A percentile compares a stretch with the other conserved stretches of the same genome.
These are phyloP conservation scores for Candida insectorum DNA, from an alignment of 805 yeast species.

Conservation along the genomic window DNA sequence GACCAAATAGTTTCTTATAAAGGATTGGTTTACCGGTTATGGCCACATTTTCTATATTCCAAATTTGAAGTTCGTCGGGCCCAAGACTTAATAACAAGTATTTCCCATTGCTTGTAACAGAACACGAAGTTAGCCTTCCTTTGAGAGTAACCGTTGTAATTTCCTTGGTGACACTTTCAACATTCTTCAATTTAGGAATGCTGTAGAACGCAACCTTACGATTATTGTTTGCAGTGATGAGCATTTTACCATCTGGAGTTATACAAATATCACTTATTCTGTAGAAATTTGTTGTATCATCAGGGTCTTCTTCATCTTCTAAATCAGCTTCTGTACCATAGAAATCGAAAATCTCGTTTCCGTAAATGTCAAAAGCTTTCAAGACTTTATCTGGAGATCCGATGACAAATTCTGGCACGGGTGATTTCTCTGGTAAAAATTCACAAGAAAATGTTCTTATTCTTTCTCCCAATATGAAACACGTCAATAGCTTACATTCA, in stretches of 20 bases:
- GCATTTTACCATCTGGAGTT: conserved; percentile 56
- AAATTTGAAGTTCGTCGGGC: conserved; percentile 75
- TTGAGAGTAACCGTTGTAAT: conserved; percentile 49
- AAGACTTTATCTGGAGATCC: conserved; percentile 74
- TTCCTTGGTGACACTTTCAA: conserved; percentile 28
- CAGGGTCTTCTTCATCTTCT: conserved; percentile 6
- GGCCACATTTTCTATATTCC: conserved; percentile 56
- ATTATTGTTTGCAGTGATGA: conserved; percentile 65
- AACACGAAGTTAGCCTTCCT: conserved; percentile 62
- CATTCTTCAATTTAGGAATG: conserved; percentile 34
- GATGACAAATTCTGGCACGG: conserved; percentile 50
- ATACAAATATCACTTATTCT: conserved; percentile 70
- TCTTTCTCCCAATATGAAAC: conserved; percentile 38
- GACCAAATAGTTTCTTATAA: conserved; percentile 66
- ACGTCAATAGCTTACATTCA: conserved; percentile 23
- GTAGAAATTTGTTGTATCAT: conserved; percentile 21
- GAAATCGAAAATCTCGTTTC: conserved; percentile 41
- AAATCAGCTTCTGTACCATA: conserved; percentile 21
- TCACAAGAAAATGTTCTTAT: conserved; percentile 52
- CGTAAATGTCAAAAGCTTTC: conserved; percentile 37
- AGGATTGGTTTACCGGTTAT: conserved; percentile 41
- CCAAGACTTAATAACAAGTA: conserved; percentile 59
- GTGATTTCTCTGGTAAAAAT: conserved; percentile 50
- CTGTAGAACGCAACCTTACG: conserved; percentile 60
- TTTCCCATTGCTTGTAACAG: conserved; percentile 53